phyloP scores from a whole-genome alignment of 2,329 filamentous ascomycete genomes.

The Sphaerulina vaccinii region DNA sequence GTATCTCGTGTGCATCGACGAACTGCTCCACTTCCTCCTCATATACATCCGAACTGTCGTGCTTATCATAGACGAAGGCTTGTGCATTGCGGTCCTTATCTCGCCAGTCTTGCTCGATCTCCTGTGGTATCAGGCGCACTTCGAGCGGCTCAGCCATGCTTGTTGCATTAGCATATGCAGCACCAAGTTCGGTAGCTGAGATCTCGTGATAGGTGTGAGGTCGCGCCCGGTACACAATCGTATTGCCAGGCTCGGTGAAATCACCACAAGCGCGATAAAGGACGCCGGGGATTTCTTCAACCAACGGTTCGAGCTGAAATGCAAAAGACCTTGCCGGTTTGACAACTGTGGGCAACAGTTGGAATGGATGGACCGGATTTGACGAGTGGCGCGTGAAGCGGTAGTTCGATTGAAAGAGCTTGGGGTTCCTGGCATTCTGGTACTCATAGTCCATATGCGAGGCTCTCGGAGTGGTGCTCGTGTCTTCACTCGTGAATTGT shows the following conservation, averaged over 20 bases:
- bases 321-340: slow-evolving; percentile 4
- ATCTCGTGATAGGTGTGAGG: slow-evolving; percentile 1
- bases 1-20: background rate
- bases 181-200: background rate
- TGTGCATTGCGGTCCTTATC: background rate
- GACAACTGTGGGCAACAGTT: slow-evolving; percentile 7
- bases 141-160: background rate
- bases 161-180: background rate
- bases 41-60: background rate
- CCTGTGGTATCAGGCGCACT: background rate
- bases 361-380: background rate
- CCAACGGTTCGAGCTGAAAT: slow-evolving; percentile 4
- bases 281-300: background rate
- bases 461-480: background rate
- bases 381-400: background rate
- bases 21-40: background rate
- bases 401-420: background rate
- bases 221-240: background rate
- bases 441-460: background rate
- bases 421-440: background rate
- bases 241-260: background rate
- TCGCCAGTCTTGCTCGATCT: slow-evolving; percentile 8
- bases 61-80: background rate
- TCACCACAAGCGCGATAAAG: background rate
- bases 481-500: background rate